Evolutionary conservation across 2,329 filamentous ascomycete species (phyloP), one percentile per base, ranked within the genome.

Genomic region (Exophiala aquamarina): DNA sequence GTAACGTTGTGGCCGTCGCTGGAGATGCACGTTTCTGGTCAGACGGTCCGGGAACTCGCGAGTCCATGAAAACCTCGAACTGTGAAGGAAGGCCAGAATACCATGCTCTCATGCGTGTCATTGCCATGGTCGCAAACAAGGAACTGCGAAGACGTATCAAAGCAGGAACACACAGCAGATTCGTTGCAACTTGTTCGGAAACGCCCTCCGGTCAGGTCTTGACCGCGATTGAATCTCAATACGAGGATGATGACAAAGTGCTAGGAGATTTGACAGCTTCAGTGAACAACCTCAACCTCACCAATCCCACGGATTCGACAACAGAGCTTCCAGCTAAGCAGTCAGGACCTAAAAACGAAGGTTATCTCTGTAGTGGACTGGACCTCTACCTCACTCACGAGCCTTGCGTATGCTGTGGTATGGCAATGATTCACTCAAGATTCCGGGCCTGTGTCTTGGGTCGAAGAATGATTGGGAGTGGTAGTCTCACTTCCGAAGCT

Each of bases 361-460:
- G 92, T 43, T 98, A 98, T 66, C 82, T 98, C 15, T 97, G 92
- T 70, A 89, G 95, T 57, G 88, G 89, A 44, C 78, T 98, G 21
- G 92, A 97, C 67, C 80, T 98, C 47, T 97, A 96, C 70, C 76
- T 94, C 51, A 95, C 91, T 2, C 91, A 97, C 63, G 93, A 98
- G 70, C 93, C 93, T 4, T 98, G 93, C 65, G 81, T 95, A 50
- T 94, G 95, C 81, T 98, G 93, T 70, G 89, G 87, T 28, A 97
- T 97, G 93, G 93, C 89, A 1, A 86, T 97, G 59, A 76, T 97
- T 17, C 91, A 97, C 65, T 96, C 92, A 7, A 82, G 93, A 41
- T 95, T 98, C 77, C 84, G 88, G 35, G 84, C 86, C 43, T 87
- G 91, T 41, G 78, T 95, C 31, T 95, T 95, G 68, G 82, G 81